A percentile compares a stretch with the other conserved stretches of the same genome.
Conservation (phyloP, 2,329 filamentous ascomycete species). For the Fusarium virguliforme region DNA sequence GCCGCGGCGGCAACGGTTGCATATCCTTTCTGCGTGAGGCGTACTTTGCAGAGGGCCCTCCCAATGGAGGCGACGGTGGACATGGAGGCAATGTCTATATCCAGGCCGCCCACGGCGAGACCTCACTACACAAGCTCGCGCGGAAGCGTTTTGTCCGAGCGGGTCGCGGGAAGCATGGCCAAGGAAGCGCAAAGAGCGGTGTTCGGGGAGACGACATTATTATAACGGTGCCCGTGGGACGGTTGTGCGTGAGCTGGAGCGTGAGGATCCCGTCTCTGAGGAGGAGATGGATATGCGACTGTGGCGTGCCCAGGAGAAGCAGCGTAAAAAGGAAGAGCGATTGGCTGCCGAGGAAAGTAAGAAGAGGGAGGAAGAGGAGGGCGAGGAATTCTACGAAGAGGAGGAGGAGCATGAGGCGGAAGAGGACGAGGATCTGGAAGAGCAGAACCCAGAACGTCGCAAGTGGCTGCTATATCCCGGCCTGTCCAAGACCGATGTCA, state of each 20-base stretch:
- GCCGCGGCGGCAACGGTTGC: conserved; percentile 89
- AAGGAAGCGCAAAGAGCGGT: conserved; percentile 81
- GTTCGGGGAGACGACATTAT: conserved; percentile 89
- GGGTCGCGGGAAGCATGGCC: conserved; percentile 82
- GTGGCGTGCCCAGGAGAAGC: conserved; percentile 55
- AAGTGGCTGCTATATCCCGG: conserved; percentile 93
- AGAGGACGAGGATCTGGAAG: conserved; percentile 60
- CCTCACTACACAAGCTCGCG: conserved; percentile 92
- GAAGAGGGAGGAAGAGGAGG: conserved; percentile 41
- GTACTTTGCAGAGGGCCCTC: conserved; percentile 88
- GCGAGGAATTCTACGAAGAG: conserved; percentile 36
- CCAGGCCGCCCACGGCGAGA: conserved; percentile 91
- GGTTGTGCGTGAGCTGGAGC: conserved; percentile 85
- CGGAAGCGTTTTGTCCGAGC: conserved; percentile 82
- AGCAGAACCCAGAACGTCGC: conserved; percentile 68
- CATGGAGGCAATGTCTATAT: conserved; percentile 94
- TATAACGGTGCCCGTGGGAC: conserved; percentile 93
- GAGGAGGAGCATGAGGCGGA: conserved; percentile 39
- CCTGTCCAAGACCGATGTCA: conserved; percentile 79
- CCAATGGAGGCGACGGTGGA: conserved; percentile 96
- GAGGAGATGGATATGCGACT: conserved; percentile 64
- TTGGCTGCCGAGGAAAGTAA: conserved; percentile 56
- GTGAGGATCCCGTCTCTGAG: conserved; percentile 83
- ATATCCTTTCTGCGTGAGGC: conserved; percentile 95
- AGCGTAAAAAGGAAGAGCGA: conserved; percentile 52